These are phyloP conservation scores for Paramecium octaurelia DNA, from an alignment of 73 alveolate species.

Conservation along the genomic window DNA sequence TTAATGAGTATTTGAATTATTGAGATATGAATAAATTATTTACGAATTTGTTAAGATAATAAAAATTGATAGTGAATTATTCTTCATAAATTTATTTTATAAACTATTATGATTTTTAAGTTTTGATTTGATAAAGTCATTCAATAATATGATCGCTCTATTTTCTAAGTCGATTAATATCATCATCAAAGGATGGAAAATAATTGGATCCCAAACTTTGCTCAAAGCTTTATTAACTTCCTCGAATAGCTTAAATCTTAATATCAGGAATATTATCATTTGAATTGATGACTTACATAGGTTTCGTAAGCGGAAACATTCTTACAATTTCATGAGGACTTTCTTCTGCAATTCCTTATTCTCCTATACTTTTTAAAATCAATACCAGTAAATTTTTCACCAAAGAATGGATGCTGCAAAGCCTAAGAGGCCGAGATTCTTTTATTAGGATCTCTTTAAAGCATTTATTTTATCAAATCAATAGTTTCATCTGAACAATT, in stretches of 20 bases:
- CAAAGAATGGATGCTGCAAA: not conserved
- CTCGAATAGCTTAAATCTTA: not conserved
- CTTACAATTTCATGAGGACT: constrained; percentile 17
- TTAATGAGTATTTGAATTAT: too few species aligned
- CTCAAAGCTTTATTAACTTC: not conserved
- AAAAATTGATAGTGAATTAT: not conserved
- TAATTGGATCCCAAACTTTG: not conserved
- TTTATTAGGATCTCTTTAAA: constrained; percentile 61
- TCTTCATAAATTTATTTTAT: too few species aligned
- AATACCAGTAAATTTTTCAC: not conserved
- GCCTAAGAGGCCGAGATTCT: constrained; percentile 53
- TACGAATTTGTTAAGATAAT: too few species aligned
- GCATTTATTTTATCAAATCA: constrained; percentile 66
- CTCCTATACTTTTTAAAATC: not conserved
- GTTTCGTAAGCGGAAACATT: not conserved
- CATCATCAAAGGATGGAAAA: not conserved
- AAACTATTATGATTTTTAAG: too few species aligned
- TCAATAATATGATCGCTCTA: not conserved
- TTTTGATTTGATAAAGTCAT: not conserved
- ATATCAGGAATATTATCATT: not conserved
- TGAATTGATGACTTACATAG: not conserved
- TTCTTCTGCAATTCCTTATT: not conserved
- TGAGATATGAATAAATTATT: too few species aligned
- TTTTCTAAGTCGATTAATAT: not conserved
- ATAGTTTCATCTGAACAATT: constrained; percentile 40